Evolutionary conservation across 1,284 basidiomycete species (phyloP), one percentile per base, ranked within the genome.

Genomic region (Ceratobasidium sp.): DNA sequence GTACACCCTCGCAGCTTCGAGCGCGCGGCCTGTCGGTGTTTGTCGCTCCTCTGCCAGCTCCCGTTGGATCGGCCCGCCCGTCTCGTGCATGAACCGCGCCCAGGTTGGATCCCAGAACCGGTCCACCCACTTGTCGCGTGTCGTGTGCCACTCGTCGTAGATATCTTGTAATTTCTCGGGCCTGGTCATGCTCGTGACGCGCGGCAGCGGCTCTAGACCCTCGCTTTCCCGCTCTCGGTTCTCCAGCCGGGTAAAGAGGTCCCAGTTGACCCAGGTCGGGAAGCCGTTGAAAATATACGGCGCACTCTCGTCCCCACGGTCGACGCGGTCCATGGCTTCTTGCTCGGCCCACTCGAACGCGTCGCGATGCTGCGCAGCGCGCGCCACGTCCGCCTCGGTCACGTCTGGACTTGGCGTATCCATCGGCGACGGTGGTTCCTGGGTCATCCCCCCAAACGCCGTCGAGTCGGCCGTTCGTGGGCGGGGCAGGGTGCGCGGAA

Each of bases 191-290:
- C 53, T 69, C 53, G 53, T 58, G 37, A 69, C 66, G n/a, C 66
- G 66, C 2, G 66, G 66, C 1, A 69, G 41, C 1, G 27, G 66
- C 2, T 11, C 24, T 3, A n/a, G 27, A 0, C 39, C 43, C 1
- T 59, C 4, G 3, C 58, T 7, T 19, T 6, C 0, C 2, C 66
- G 51, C 39, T 69, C 66, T 16, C 2, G 13, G 39, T 69, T 69
- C 29, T 69, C 66, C 24, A 71, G 68, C 29, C 68, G 68, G 24
- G 68, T 61, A 27, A 71, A 71, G 9, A 71, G 43, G 16, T 71
- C 68, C 68, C 68, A 71, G 43, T 71, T 71, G 54, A 71, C 54
- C 68, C 68, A 71, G 11, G 37, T 71, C 39, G 68, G 68, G 68
- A 71, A 71, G 1, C 68, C 68, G 34, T 71, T 71, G 56, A 61